Conservation (phyloP, 2,329 filamentous ascomycete species). For the Emergomyces africanus region DNA sequence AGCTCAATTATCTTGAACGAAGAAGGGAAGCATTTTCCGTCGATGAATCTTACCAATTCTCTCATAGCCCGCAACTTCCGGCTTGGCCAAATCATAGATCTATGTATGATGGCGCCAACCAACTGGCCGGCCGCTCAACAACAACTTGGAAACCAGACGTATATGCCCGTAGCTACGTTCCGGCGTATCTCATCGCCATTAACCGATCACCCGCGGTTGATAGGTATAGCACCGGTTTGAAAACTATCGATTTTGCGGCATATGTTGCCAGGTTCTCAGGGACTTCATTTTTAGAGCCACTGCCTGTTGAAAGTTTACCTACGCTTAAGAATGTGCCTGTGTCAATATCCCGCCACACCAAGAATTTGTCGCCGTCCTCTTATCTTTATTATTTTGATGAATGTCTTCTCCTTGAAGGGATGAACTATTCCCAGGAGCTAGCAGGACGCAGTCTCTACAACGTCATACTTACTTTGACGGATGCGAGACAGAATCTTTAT, state of each 20-base stretch:
- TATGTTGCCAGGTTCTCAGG: slow-evolving; percentile 14
- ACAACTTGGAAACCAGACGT: slow-evolving; percentile 9
- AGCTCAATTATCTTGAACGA: background rate
- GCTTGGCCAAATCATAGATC: background rate
- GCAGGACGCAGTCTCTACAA: slow-evolving; percentile 12
- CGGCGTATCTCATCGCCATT: slow-evolving; percentile 14
- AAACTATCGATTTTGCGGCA: slow-evolving; percentile 12
- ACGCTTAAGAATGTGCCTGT: slow-evolving; percentile 5
- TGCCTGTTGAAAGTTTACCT: slow-evolving; percentile 7
- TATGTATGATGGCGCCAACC: background rate
- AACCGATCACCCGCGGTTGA: slow-evolving; percentile 15
- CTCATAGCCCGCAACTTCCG: background rate
- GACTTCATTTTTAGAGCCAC: slow-evolving; percentile 8
- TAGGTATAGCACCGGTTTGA: slow-evolving; percentile 7
- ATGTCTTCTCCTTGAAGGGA: slow-evolving; percentile 14
- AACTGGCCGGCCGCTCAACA: background rate
- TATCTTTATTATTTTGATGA: slow-evolving; percentile 16
- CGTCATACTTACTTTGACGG: slow-evolving; percentile 6
- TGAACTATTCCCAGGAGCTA: slow-evolving; percentile 11
- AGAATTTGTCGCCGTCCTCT: slow-evolving; percentile 5
- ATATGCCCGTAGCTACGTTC: slow-evolving; percentile 15
- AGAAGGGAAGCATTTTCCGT: background rate
- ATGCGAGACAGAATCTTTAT: slow-evolving; percentile 10
- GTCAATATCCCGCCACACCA: slow-evolving; percentile 6
- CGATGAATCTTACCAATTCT: background rate